Conservation (phyloP, 352 stramenopile species). For the Phytophthora syringae region DNA sequence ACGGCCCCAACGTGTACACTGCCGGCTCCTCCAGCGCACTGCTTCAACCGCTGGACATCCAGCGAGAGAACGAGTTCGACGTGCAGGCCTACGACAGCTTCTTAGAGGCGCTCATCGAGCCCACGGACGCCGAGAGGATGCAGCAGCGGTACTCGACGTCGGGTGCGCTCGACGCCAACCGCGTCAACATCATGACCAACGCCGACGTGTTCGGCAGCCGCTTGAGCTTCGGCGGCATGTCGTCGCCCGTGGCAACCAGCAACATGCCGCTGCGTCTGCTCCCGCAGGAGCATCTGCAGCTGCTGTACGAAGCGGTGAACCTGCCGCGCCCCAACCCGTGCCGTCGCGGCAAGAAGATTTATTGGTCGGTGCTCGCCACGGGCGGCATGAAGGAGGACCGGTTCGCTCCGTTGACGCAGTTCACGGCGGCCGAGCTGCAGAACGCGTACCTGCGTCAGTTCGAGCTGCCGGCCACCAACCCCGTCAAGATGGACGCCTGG, state of each 20-base stretch:
- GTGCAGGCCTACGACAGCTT: conserved; percentile 62
- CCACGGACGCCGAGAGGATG: conserved; percentile 35
- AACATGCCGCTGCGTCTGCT: conserved; percentile 53
- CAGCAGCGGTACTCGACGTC: conserved; percentile 34
- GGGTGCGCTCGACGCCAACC: conserved; percentile 21
- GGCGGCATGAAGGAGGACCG: conserved; percentile 72
- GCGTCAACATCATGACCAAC: conserved; percentile 16
- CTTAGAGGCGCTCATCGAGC: conserved; percentile 62
- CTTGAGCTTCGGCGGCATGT: conserved; percentile 38
- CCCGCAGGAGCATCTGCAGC: conserved; percentile 55
- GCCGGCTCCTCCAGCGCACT: conserved; percentile 50
- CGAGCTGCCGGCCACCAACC: conserved; percentile 54
- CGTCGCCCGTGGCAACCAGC: conserved; percentile 26
- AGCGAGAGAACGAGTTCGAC: conserved; percentile 59
- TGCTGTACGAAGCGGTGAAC: conserved; percentile 81
- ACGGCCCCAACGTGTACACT: conserved; percentile 38
- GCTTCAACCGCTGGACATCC: conserved; percentile 59
- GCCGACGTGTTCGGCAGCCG: conserved; percentile 21
- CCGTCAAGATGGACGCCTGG: conserved; percentile 67
- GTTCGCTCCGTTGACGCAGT: conserved; percentile 61
- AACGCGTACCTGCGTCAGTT: conserved; percentile 73
- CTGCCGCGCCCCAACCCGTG: conserved; percentile 75
- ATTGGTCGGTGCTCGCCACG: conserved; percentile 75
- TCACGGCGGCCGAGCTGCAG: conserved; percentile 74
- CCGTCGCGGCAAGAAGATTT: conserved; percentile 75